These are phyloP conservation scores for Raddia guianensis DNA, from an alignment of 176 grass and related monocot genomes.

Conservation along the genomic window DNA sequence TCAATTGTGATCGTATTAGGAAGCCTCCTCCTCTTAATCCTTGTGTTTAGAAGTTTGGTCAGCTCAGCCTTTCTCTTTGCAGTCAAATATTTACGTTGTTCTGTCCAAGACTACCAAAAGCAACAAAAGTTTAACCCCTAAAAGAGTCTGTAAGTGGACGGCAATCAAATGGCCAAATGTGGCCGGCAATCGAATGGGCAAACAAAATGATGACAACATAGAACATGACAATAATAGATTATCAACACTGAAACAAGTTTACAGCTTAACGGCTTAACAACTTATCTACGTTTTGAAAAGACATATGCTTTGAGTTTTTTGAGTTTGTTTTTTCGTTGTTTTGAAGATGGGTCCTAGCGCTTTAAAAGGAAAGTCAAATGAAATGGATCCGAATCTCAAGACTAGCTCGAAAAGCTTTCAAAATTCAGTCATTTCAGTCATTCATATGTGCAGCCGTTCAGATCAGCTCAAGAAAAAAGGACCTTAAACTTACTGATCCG, in stretches of 20 bases:
- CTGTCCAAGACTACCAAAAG: constrained; percentile 78
- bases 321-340: too few relatives aligned
- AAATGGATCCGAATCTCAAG: too few relatives aligned
- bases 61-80: constrained; percentile 71
- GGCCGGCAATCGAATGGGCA: not conserved
- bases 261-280: too few relatives aligned
- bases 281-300: too few relatives aligned
- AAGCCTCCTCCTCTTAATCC: constrained; percentile 64
- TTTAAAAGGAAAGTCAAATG: too few relatives aligned
- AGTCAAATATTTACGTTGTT: constrained; percentile 69
- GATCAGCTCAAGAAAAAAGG: too few relatives aligned
- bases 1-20: constrained; percentile 70
- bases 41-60: constrained; percentile 60
- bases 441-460: too few relatives aligned
- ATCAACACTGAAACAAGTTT: not conserved
- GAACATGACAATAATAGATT: not conserved
- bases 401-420: too few relatives aligned
- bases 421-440: too few relatives aligned
- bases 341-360: too few relatives aligned
- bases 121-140: constrained; percentile 2
- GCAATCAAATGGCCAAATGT: not conserved
- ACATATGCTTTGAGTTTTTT: too few relatives aligned
- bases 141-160: not conserved
- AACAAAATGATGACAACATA: not conserved
- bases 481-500: not conserved